Base-by-base conservation (phyloP, 176 grass and related monocot species). In the Triticum turgidum region DNA sequence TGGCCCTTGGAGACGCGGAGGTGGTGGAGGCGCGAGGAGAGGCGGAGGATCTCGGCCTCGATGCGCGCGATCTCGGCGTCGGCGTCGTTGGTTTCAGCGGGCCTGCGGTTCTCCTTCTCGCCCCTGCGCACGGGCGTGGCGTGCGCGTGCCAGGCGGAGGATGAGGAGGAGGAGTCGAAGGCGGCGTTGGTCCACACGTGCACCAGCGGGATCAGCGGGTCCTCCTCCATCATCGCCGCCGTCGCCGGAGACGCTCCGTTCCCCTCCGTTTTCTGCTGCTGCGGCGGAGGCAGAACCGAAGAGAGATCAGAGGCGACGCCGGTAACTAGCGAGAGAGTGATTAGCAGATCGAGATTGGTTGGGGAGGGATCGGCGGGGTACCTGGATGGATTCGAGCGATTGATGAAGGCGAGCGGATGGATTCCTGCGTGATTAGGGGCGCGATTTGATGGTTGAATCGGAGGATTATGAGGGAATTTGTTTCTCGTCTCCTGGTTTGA, bases 11-110 rank as follows among this genome's bases (percentile, higher is more conserved):
- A 68, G 69, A 51, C 18, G 6, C 82, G 89, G 61, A 91, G 90
- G 64, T 91, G 86, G 64, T 91, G 86, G 78, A 91, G 86, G 30
- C 90, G 90, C 13, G 82, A 88, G 17, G 86, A 88, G 64, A 91
- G 86, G 69, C 90, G 86, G 9, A 82, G 82, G 78, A 91, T 91
- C 90, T 91, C 90, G 24, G 82, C 82, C 82, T 91, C 86, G 82
- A 91, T 88, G 52, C 56, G 86, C 5, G 0, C 82, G 38, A 91
- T 91, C 89, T 91, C 89, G 15, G 38, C 64, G 17, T 77, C 82
- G 12, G 65, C 39, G 65, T 14, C 70, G 3, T 1, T 15, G 22
- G 77, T 4, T 5, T 41, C 9, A 41, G 39, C 39, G 39, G 49
- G 86, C 71, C 39, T 64, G 52, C 52, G 82, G 78, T 88, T 91